Evolutionary conservation across 306 rosid genomes (phyloP).

Genomic region (Calophaca sinica): DNA sequence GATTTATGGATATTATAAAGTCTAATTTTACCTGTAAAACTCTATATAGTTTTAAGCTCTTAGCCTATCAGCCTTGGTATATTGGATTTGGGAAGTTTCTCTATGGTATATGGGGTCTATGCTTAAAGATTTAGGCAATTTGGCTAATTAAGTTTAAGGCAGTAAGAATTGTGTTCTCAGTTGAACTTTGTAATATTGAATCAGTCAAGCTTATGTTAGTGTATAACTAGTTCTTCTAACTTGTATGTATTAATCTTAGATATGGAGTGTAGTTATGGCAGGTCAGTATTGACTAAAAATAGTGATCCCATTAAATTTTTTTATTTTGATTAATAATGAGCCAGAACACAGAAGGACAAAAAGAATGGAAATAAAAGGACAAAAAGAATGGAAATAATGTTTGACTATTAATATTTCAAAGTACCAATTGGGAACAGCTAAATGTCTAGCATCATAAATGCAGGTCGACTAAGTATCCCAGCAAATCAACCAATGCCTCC

Average conservation of each 20-base stretch:
- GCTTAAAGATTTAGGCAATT: conserved; percentile 4
- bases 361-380: not conserved
- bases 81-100: conserved; percentile 40
- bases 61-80: conserved; percentile 27
- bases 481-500: conserved; percentile 54
- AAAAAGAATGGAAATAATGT: not conserved
- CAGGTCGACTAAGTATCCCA: conserved; percentile 63
- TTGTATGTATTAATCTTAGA: conserved; percentile 8
- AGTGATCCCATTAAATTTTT: not conserved
- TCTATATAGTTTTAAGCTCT: not conserved
- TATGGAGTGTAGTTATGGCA: conserved; percentile 22
- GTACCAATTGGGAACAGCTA: conserved; percentile 41
- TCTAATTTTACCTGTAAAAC: conserved; percentile 21
- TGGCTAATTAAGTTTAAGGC: conserved; percentile 38
- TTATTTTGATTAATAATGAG: conserved; percentile 8
- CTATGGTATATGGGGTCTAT: conserved; percentile 3
- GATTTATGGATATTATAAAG: conserved; percentile 23
- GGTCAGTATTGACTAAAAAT: conserved; percentile 33
- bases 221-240: conserved; percentile 33
- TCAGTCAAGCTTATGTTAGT: conserved; percentile 7
- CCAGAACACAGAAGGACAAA: not conserved
- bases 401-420: conserved; percentile 18
- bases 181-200: conserved; percentile 36
- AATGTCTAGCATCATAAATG: conserved; percentile 46
- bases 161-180: conserved; percentile 11